These are phyloP conservation scores for Salix suchowensis DNA, from an alignment of 345 rosid species.

Conservation along the genomic window DNA sequence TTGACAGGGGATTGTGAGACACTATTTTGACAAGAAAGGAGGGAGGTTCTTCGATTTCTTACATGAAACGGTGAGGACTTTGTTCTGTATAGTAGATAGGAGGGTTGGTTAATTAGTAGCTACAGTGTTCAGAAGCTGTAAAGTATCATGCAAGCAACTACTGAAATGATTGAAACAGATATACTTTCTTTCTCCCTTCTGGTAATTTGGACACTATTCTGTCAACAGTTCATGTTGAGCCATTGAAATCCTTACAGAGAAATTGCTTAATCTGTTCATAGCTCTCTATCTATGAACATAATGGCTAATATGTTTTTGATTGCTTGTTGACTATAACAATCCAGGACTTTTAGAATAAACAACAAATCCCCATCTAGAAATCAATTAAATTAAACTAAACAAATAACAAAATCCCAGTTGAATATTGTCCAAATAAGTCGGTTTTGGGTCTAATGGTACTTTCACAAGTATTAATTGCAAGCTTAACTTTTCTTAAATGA, in stretches of 20 bases:
- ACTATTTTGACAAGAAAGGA: neutral
- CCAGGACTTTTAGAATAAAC: neutral
- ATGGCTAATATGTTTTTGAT: too few species aligned
- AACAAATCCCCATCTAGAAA: neutral
- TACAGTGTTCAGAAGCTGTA: neutral
- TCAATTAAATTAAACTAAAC: neutral
- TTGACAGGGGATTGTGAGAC: neutral
- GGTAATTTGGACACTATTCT: neutral
- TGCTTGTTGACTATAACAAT: too few species aligned
- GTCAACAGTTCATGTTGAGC: neutral
- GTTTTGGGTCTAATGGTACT: neutral
- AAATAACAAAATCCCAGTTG: neutral
- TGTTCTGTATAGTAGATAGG: constrained; percentile 13
- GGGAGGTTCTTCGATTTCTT: neutral
- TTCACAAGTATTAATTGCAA: too few species aligned
- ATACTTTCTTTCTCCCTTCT: neutral
- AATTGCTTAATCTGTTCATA: too few species aligned
- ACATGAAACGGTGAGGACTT: constrained; percentile 10
- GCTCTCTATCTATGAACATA: too few species aligned
- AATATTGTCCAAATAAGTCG: neutral
- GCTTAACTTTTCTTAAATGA: neutral
- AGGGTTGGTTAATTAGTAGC: neutral
- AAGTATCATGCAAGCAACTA: neutral
- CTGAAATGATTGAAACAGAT: neutral
- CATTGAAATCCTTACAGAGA: neutral